A percentile compares a stretch with the other conserved stretches of the same genome.
phyloP scores from a whole-genome alignment of 441 rosid genomes.

The Codiaeum variegatum region DNA sequence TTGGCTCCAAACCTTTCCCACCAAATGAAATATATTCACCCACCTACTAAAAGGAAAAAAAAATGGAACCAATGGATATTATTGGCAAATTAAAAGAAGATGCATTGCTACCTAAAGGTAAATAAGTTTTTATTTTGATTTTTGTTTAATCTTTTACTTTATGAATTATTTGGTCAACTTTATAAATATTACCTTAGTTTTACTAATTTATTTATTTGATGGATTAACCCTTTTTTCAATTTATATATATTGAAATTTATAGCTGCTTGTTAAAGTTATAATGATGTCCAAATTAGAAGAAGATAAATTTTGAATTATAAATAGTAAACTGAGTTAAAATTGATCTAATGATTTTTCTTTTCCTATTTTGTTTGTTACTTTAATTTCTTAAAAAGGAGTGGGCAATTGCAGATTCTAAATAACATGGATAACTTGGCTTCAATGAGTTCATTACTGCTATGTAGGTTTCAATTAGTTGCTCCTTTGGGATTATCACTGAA shows the following conservation, averaged over 20 bases:
- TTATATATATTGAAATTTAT: neutral
- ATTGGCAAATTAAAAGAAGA: conserved; percentile 98
- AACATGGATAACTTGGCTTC: conserved; percentile 81
- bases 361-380: neutral
- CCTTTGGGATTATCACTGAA: neutral
- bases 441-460: conserved; percentile 70
- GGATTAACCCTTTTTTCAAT: neutral
- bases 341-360: neutral
- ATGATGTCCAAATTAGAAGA: neutral
- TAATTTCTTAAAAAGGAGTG: conserved; percentile 48
- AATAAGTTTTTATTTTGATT: neutral
- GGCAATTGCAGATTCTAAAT: conserved; percentile 86
- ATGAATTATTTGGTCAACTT: neutral
- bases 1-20: no score
- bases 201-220: neutral
- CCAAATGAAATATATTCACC: no score
- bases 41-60: no score
- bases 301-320: neutral
- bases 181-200: neutral
- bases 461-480: conserved; percentile 48
- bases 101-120: conserved; percentile 98
- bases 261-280: neutral
- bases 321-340: neutral
- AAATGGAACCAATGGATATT: conserved; percentile 94
- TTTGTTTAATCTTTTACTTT: neutral